Conservation (phyloP, 352 stramenopile genomes). For the Sclerospora graminicola region DNA sequence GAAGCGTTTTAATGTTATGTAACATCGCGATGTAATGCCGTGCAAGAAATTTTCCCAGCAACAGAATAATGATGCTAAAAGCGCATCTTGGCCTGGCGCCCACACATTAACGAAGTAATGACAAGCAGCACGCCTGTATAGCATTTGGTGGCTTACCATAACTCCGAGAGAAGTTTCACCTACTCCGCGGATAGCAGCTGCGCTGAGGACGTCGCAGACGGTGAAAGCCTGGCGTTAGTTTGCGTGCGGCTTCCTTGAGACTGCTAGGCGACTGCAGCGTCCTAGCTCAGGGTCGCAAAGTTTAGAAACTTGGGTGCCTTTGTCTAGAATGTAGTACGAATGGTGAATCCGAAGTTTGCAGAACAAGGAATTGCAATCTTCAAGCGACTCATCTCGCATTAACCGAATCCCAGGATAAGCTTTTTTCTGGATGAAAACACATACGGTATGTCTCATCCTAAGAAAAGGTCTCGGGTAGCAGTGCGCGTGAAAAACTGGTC, state of each 20-base stretch:
- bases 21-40: background rate
- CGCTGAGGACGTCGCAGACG: conserved; percentile 1
- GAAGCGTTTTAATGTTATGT: background rate
- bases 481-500: conserved; percentile 6
- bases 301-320: too few species aligned
- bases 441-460: conserved; percentile 2
- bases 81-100: conserved; percentile 1
- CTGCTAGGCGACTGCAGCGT: background rate
- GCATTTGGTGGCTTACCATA: background rate
- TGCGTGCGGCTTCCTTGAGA: conserved; percentile 8
- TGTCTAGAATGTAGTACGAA: too few species aligned
- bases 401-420: too few species aligned
- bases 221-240: conserved; percentile 5
- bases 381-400: too few species aligned
- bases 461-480: conserved; percentile 11
- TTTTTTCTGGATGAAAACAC: background rate
- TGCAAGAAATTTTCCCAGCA: background rate
- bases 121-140: conserved; percentile 2
- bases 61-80: background rate
- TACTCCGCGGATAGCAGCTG: conserved; percentile 3
- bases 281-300: too few species aligned
- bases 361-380: background rate
- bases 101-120: too few species aligned
- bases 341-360: too few species aligned
- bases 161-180: background rate